Base-by-base conservation (phyloP, 257 asterid genomes). In the Scutellaria baicalensis region DNA sequence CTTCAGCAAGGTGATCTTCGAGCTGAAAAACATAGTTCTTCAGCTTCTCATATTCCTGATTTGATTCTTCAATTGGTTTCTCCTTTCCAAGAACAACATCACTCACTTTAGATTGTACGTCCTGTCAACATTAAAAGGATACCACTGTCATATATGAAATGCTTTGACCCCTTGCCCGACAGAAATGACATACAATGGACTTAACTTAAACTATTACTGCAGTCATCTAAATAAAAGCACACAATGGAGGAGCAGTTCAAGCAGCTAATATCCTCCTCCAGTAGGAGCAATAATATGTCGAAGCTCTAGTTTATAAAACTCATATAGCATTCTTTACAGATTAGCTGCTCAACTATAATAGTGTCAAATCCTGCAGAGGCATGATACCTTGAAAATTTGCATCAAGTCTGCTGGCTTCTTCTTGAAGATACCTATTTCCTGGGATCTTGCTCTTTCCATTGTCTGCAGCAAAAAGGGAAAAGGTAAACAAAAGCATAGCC, bases 71-170 rank as follows among this genome's bases (percentile, higher is more conserved):
- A 75, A 89, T 93, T 60, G 95, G 97, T 59, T 91, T 94, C 78
- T 94, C 99, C 88, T 94, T 94, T 54, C 99, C 99, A 76, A 91
- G 96, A 75, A 94, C 96, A 50, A 84, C 99, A 75, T 91, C 99
- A 75, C 96, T 94, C 82, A 94, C 97, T 81, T 56, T 91, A 44
- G 97, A 86, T 76, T 94, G 99, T 49, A 94, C 93, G 21, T 91
- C 99, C 99, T 94, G 88, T 71, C 81, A 81, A 77, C 17, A 51
- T 56, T 39, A 65, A 20, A 62, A 65, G 47, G 60, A 39, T 8
- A 51, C 27, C 72, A 54, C 33, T n/a, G 67, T 76, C 71, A 75
- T 18, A 73, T 35, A 71, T 50, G 68, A 35, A 68, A 67, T 39
- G 40, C 21, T 40, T 27, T 48, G 17, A n/a, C 52, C 73, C 48